Evolutionary conservation across 768 basidiomycete species (phyloP).

Genomic region (Hygrophorus pudorinus): DNA sequence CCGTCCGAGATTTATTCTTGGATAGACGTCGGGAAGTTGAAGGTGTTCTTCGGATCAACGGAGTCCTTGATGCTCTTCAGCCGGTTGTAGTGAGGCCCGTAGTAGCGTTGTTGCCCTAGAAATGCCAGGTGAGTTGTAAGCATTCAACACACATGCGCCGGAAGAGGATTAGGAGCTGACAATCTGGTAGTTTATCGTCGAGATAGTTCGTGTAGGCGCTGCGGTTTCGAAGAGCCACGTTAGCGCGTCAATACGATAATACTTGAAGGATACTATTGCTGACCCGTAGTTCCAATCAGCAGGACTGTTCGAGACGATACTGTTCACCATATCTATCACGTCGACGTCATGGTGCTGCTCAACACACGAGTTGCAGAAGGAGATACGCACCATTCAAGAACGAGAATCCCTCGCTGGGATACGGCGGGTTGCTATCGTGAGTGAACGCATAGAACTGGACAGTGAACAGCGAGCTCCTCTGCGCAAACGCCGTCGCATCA

Average conservation of each 20-base stretch:
- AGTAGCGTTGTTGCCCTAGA: no score
- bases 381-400: conserved; percentile 31
- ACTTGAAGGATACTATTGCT: neutral
- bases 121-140: no score
- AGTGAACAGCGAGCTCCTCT: conserved; percentile 33
- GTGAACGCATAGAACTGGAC: conserved; percentile 43
- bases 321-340: conserved; percentile 21
- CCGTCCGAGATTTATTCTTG: conserved; percentile 10
- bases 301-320: conserved; percentile 27
- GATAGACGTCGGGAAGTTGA: conserved; percentile 29
- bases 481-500: conserved; percentile 34
- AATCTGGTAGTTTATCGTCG: conserved; percentile 24
- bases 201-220: conserved; percentile 32
- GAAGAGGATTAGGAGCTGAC: no score
- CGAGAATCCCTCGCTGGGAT: conserved; percentile 31
- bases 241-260: neutral
- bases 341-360: no score
- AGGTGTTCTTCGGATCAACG: conserved; percentile 27
- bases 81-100: conserved; percentile 16
- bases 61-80: conserved; percentile 22
- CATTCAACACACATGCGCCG: no score
- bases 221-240: neutral
- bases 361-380: neutral
- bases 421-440: conserved; percentile 24
- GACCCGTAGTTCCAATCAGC: conserved; percentile 27